Evolutionary conservation across 768 basidiomycete genomes (phyloP), one percentile per base, ranked within the genome.

Genomic region (Suillus tomentosus): DNA sequence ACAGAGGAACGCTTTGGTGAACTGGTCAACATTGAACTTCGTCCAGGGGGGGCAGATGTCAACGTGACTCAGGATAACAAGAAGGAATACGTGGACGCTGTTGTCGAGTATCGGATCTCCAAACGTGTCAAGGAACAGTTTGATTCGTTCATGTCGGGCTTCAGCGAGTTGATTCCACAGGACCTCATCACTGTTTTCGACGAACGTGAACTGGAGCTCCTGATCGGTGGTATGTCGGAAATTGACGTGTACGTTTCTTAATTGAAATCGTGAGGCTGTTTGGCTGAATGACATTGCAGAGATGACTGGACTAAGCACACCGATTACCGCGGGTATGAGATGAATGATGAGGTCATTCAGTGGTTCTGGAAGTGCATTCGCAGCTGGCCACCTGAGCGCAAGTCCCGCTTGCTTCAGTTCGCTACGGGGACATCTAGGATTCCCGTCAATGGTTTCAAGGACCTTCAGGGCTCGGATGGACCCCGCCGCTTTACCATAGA

Each of bases 361-460:
- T 99, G 97, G 97, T 99, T 99, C 90, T 99, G 97, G 97, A 95
- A 98, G 80, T 95, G 94, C 71, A 94, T 99, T 53, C 91, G 94
- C 69, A 88, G 90, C 70, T 99, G 97, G 97, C 96, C 97, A 13
- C 89, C 96, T 1, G 97, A 99, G 81, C 90, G 96, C 78, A 99
- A 99, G 81, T 95, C 94, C 15, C 92, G 96, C 39, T 78, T 98
- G 60, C 80, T 99, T 61, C 96, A 99, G 77, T 99, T 99, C 74
- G 95, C 96, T 8, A 98, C 96, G 24, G 96, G 96, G 24, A 98
- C 96, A 13, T 96, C 94, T 31, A 91, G 96, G 67, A 96, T 97
- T 67, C 96, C 96, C 15, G 96, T 97, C 78, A 97, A 96, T 72
- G 97, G 97, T 0, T 99, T 99, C 85, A 98, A 97, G 77, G 97